Evolutionary conservation across 306 rosid species (phyloP), one percentile per base, ranked within the genome.

Genomic region (Purshia tridentata): DNA sequence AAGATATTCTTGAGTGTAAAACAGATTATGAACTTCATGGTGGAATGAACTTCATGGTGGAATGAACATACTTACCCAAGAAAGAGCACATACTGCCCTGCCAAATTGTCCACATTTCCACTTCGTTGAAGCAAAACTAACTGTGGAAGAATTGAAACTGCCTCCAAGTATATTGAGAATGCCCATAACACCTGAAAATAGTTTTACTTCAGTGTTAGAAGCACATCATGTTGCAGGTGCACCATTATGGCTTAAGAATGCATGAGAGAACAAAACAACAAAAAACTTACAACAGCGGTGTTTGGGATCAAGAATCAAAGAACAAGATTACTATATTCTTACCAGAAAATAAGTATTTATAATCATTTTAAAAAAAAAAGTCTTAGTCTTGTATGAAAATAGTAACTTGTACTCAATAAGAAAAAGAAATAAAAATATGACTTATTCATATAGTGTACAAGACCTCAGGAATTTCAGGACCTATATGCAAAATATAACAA

Each of bases 91-190:
- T 94, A 94, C 84, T 94, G 92, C 47, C 97, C 90, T 0, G 97
- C 91, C 87, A 94, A 83, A 81, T 94, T 94, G 87, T 91, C 99
- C 52, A 94, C 99, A 64, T 88, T 94, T 67, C 99, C 95, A 83
- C 96, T 94, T 72, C 91, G 81, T 59, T 94, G 99, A 74, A 94
- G 71, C 91, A 94, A 76, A 80, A 89, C 96, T 76, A 94, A 72
- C 80, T 94, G 99, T 6, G 99, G 97, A 60, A 89, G 82, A 80
- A 94, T 94, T 6, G 96, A 91, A 46, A 88, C 88, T 15, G 97
- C 97, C 78, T 91, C 99, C 91, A 91, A 88, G 82, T 91, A 94
- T 78, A 94, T 82, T 42, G 99, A 94, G 88, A 94, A 94, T 74
- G 96, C 97, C 99, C 96, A 91, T 60, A 88, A 83, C 53, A 94